phyloP scores from a whole-genome alignment of 2,329 filamentous ascomycete species.

The Monilinia vaccinii-corymbosi region DNA sequence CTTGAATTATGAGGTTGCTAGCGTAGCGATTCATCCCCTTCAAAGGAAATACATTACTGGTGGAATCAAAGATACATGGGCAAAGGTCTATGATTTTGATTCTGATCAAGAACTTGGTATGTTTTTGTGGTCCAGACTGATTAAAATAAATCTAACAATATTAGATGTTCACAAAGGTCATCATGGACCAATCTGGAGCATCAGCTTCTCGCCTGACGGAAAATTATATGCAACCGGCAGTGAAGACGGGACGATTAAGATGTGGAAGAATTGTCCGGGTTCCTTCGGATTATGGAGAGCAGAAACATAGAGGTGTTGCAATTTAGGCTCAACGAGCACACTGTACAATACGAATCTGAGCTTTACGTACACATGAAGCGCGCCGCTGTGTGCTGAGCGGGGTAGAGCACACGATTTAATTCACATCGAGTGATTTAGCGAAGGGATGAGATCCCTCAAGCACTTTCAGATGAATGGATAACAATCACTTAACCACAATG shows the following conservation, averaged over 20 bases:
- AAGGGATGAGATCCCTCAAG: background rate
- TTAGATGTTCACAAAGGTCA: constrained; percentile 90
- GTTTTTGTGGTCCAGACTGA: constrained; percentile 21
- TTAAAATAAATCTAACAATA: constrained; percentile 15
- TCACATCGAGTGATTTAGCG: background rate
- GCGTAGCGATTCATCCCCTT: constrained; percentile 77
- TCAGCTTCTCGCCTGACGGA: constrained; percentile 88
- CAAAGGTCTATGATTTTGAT: constrained; percentile 87
- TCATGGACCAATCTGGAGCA: constrained; percentile 94
- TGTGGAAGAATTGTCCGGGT: constrained; percentile 66
- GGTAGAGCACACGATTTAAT: background rate
- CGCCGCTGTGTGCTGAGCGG: background rate
- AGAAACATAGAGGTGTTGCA: background rate
- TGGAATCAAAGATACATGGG: constrained; percentile 89
- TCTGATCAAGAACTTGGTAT: constrained; percentile 67
- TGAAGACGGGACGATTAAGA: constrained; percentile 94
- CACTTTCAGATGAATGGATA: background rate
- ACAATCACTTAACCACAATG: background rate
- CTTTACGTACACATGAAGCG: background rate
- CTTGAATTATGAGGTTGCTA: constrained; percentile 78
- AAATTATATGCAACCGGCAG: constrained; percentile 95
- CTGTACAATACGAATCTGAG: background rate
- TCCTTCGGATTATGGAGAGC: constrained; percentile 51
- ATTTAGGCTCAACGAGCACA: background rate
- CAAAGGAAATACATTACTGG: constrained; percentile 81